A percentile compares a stretch with the other conserved stretches of the same genome.
These are phyloP conservation scores for Rasamsonia emersonii DNA, from an alignment of 2,329 filamentous ascomycete species.

Conservation along the genomic window DNA sequence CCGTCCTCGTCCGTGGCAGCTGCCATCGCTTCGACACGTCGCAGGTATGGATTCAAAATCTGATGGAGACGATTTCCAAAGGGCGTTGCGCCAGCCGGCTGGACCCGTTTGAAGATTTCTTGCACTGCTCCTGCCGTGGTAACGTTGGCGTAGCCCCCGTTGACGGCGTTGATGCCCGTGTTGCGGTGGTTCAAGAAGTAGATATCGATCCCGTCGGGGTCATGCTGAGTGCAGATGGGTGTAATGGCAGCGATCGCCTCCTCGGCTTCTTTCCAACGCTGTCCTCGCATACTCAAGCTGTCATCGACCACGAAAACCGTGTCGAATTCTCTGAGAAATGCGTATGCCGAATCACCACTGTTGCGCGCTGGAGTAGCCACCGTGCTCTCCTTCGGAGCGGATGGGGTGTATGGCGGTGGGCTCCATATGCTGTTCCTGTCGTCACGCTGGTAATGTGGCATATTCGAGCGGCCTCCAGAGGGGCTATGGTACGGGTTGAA, in stretches of 20 bases:
- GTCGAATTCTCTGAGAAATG: conserved; percentile 72
- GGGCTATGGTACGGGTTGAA: no score
- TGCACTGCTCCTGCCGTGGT: conserved; percentile 49
- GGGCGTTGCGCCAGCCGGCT: conserved; percentile 60
- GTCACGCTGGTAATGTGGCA: no score
- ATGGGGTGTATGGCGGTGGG: conserved; percentile 5
- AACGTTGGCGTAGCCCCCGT: conserved; percentile 58
- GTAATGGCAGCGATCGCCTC: conserved; percentile 64
- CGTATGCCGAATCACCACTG: conserved; percentile 56
- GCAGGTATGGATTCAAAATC: conserved; percentile 67
- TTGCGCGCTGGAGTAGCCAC: conserved; percentile 17
- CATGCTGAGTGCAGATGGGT: conserved; percentile 70
- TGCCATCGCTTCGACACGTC: conserved; percentile 39
- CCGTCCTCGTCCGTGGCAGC: conserved; percentile 29
- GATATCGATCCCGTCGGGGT: conserved; percentile 79
- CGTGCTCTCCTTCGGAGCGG: conserved; percentile 25
- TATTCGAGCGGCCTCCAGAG: no score
- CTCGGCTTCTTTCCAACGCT: conserved; percentile 67
- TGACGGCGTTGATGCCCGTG: conserved; percentile 29
- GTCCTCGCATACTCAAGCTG: conserved; percentile 73
- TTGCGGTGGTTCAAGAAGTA: conserved; percentile 72
- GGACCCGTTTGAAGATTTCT: conserved; percentile 60
- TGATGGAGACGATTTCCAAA: conserved; percentile 63
- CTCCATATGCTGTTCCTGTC: conserved; percentile 1
- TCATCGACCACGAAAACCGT: conserved; percentile 90